Evolutionary conservation across 1,284 basidiomycete species (phyloP).

Genomic region (Cryptococcus sp.): DNA sequence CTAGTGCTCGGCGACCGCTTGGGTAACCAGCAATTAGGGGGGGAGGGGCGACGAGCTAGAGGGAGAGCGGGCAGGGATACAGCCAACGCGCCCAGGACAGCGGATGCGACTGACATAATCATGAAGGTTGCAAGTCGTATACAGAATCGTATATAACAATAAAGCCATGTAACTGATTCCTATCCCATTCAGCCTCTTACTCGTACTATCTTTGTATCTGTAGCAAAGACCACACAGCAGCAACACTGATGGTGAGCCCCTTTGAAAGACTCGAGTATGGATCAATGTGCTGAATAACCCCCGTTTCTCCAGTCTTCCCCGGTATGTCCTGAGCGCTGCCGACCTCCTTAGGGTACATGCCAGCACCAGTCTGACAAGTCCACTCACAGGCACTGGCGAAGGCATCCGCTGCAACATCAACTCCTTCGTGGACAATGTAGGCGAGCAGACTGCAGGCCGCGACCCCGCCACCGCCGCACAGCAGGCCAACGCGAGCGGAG

Average conservation of each 20-base stretch:
- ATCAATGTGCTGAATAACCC: neutral
- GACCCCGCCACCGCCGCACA: conserved; percentile 5
- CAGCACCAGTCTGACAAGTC: neutral
- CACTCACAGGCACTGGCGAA: conserved; percentile 30
- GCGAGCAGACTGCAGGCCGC: conserved; percentile 28
- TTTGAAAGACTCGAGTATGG: neutral
- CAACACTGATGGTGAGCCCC: conserved; percentile 16
- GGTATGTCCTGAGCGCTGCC: conserved; percentile 9
- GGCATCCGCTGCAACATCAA: conserved; percentile 36
- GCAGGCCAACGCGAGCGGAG: conserved; percentile 14
- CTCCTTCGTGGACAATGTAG: conserved; percentile 27
- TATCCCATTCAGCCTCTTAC: neutral
- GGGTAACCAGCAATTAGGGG: too few relatives aligned
- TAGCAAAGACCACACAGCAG: neutral
- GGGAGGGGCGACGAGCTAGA: too few relatives aligned
- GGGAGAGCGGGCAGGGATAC: too few relatives aligned
- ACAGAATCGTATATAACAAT: too few relatives aligned
- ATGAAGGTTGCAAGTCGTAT: too few relatives aligned
- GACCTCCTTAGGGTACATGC: neutral
- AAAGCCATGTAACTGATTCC: neutral
- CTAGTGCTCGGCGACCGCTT: too few relatives aligned
- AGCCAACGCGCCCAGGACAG: too few relatives aligned
- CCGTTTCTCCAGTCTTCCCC: conserved; percentile 17
- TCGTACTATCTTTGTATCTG: too few relatives aligned
- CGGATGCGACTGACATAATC: too few relatives aligned